Base-by-base conservation (phyloP, 257 asterid genomes). In the Primulina huaijiensis region DNA sequence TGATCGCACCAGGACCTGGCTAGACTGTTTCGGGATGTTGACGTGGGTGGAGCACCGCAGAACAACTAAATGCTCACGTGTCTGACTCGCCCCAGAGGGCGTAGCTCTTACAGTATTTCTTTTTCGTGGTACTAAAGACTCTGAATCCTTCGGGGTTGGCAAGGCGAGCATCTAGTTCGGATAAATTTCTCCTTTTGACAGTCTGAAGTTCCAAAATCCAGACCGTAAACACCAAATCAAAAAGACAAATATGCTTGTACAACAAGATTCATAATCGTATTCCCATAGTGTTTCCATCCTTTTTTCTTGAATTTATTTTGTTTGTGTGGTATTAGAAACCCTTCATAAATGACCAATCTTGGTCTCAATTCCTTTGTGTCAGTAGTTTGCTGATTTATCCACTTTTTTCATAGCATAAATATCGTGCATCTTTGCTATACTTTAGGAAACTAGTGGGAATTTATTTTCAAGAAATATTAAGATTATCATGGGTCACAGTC, bases 221-320 rank as follows among this genome's bases (percentile, higher is more conserved):
- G n/a, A 14, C 55, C 14, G 19, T 12, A 43, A 43, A 43, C 55
- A 43, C 55, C 55, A 12, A 14, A 14, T 14, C 55, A 43, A 3
- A 43, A 11, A 14, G 55, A 43, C 0, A 0, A 43, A 78, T 74
- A 65, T 78, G 74, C 76, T 52, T 61, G 57, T 69, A 62, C 31
- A 43, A 63, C 59, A 62, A 60, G 72, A 69, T 55, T 56, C 43
- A 62, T 79, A 76, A 76, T 80, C 60, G 60, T 12, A 53, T 69
- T 72, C 78, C 19, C 19, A 37, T 58, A 7, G 9, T 21, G 3
- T 21, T 37, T 16, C 38, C 46, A 38, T 62, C 55, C 40, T 8
- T 60, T 62, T 53, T 61, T 52, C 29, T 40, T 8, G 58, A 64
- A 65, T 71, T 70, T 74, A 38, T 62, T 60, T 66, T 43, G 67